Conservation (phyloP, 768 basidiomycete species). For the Cytidiella melzeri region DNA sequence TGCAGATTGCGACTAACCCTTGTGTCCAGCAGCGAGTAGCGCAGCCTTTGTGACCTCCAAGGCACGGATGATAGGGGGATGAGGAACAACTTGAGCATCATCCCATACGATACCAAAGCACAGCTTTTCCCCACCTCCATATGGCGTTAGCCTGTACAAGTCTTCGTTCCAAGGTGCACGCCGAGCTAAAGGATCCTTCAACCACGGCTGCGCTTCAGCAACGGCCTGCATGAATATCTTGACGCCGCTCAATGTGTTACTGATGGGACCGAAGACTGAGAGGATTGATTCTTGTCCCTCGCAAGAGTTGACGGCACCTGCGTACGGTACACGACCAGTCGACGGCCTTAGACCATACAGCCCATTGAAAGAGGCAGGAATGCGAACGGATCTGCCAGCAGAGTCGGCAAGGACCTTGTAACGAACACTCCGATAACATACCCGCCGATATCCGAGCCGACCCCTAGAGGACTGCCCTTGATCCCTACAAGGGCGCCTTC, state of each 20-base stretch:
- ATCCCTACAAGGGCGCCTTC: conserved; percentile 59
- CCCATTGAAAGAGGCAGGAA: conserved; percentile 51
- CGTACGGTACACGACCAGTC: conserved; percentile 49
- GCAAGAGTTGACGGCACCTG: conserved; percentile 40
- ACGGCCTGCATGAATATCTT: conserved; percentile 49
- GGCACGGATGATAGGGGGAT: conserved; percentile 60
- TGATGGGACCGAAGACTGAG: conserved; percentile 54
- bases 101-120: conserved; percentile 61
- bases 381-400: conserved; percentile 44
- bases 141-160: conserved; percentile 40
- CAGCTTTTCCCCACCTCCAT: conserved; percentile 38
- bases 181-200: conserved; percentile 42
- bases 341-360: conserved; percentile 56
- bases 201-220: conserved; percentile 46
- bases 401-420: neutral
- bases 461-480: conserved; percentile 52
- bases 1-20: conserved; percentile 37
- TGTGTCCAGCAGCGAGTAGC: conserved; percentile 55
- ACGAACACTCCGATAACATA: conserved; percentile 17
- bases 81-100: conserved; percentile 49
- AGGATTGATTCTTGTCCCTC: conserved; percentile 52
- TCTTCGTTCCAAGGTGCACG: conserved; percentile 41
- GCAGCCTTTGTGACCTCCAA: conserved; percentile 52
- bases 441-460: conserved; percentile 63
- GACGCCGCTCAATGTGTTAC: conserved; percentile 44